phyloP scores from a whole-genome alignment of 2,329 filamentous ascomycete species.

The Trichophyton rubrum region DNA sequence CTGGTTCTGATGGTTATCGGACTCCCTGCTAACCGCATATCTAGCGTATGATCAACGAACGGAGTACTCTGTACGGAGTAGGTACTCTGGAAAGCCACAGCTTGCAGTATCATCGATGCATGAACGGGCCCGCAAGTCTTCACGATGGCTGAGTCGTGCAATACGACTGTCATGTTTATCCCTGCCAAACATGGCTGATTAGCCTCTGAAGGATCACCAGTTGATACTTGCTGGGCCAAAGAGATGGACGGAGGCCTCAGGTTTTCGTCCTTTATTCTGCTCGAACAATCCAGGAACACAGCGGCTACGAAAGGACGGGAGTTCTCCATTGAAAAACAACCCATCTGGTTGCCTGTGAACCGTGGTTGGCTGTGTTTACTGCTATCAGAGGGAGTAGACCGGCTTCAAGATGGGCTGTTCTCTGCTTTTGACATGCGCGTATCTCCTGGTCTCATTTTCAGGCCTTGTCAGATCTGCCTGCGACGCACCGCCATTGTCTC shows the following conservation, averaged over 20 bases:
- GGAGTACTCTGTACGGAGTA: not conserved
- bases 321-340: not conserved
- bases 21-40: no score
- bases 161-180: not conserved
- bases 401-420: not conserved
- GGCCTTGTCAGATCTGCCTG: not conserved
- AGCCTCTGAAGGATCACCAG: not conserved
- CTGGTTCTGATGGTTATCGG: no score
- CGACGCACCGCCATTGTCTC: slow-evolving; percentile 2
- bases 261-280: not conserved
- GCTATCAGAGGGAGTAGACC: not conserved
- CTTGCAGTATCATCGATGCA: not conserved
- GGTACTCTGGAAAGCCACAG: not conserved
- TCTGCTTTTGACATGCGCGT: not conserved
- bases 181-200: not conserved
- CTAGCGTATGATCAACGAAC: not conserved
- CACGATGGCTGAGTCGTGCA: not conserved
- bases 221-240: not conserved
- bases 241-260: not conserved
- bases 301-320: not conserved
- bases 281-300: not conserved
- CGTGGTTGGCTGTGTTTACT: not conserved
- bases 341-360: not conserved
- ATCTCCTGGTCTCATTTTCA: not conserved
- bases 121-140: not conserved